These are phyloP conservation scores for Buxus sempervirens DNA, from an alignment of 164 flowering plant genomes.

Conservation along the genomic window DNA sequence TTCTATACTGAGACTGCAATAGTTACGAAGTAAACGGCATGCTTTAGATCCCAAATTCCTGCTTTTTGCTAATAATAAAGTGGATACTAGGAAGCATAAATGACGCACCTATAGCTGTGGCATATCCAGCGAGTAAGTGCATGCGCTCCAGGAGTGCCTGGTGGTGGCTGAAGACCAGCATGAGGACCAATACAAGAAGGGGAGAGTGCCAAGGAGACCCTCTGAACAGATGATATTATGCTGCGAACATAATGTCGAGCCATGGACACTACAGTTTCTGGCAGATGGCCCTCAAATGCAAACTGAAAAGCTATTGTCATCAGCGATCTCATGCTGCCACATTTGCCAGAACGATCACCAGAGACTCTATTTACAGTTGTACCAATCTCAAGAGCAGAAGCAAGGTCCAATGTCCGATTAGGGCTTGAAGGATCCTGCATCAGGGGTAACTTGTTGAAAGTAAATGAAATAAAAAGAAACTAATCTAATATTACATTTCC, in stretches of 20 bases:
- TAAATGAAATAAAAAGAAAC: not conserved
- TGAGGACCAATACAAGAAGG: conserved; percentile 42
- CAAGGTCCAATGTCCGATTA: conserved; percentile 93
- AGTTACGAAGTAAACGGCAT: no score
- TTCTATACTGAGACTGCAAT: no score
- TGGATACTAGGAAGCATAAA: not conserved
- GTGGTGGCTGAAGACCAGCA: conserved; percentile 28
- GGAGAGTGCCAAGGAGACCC: conserved; percentile 65
- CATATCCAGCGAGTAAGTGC: conserved; percentile 69
- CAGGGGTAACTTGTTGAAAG: not conserved
- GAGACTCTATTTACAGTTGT: conserved; percentile 17
- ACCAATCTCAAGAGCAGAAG: conserved; percentile 37
- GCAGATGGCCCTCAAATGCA: conserved; percentile 58
- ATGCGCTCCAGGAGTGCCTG: conserved; percentile 57
- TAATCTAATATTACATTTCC: not conserved
- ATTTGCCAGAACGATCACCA: conserved; percentile 13
- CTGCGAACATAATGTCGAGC: conserved; percentile 65
- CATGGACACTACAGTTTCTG: conserved; percentile 56
- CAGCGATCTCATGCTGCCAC: conserved; percentile 32
- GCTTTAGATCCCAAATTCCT: no score
- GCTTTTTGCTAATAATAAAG: no score
- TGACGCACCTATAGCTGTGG: conserved; percentile 47
- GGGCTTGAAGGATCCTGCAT: conserved; percentile 86
- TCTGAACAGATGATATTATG: conserved; percentile 61
- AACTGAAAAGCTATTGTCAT: conserved; percentile 72